Evolutionary conservation across 768 basidiomycete genomes (phyloP).

Genomic region (Leccinum obscurum): DNA sequence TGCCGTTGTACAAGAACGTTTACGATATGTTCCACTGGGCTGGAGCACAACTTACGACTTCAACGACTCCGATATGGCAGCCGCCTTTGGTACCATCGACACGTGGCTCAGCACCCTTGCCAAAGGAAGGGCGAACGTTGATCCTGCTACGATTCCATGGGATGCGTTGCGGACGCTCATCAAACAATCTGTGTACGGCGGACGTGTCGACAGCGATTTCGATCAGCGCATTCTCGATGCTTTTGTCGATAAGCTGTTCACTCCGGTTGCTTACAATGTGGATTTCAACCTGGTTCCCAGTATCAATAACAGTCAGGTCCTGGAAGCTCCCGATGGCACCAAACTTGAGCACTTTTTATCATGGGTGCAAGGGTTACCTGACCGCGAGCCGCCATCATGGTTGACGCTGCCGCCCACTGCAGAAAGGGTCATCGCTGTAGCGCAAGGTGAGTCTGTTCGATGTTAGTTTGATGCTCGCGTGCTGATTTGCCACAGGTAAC

Average conservation of each 20-base stretch:
- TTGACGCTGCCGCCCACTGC: slow-evolving; percentile 90
- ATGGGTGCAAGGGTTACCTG: slow-evolving; percentile 89
- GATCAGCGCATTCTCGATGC: slow-evolving; percentile 92
- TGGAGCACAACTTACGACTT: slow-evolving; percentile 99
- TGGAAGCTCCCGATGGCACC: slow-evolving; percentile 86
- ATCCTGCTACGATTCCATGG: slow-evolving; percentile 93
- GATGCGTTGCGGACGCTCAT: slow-evolving; percentile 89
- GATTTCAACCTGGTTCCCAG: slow-evolving; percentile 87
- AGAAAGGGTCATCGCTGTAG: slow-evolving; percentile 87
- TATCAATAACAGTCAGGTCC: slow-evolving; percentile 51
- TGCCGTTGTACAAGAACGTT: slow-evolving; percentile 93
- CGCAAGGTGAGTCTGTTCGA: slow-evolving; percentile 63
- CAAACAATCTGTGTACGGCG: slow-evolving; percentile 96
- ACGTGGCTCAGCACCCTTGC: slow-evolving; percentile 80
- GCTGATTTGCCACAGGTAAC: slow-evolving; percentile 53
- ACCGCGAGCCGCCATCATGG: slow-evolving; percentile 94
- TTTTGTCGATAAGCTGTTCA: slow-evolving; percentile 91
- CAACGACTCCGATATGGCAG: slow-evolving; percentile 97
- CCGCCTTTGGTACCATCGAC: slow-evolving; percentile 91
- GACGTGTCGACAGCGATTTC: slow-evolving; percentile 91
- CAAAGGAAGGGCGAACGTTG: slow-evolving; percentile 88
- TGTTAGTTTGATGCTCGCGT: background rate
- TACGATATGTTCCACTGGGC: slow-evolving; percentile 93
- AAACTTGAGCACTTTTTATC: slow-evolving; percentile 87
- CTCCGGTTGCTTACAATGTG: slow-evolving; percentile 84